Evolutionary conservation across 2,329 filamentous ascomycete species (phyloP).

Genomic region (Pseudogymnoascus sp.): DNA sequence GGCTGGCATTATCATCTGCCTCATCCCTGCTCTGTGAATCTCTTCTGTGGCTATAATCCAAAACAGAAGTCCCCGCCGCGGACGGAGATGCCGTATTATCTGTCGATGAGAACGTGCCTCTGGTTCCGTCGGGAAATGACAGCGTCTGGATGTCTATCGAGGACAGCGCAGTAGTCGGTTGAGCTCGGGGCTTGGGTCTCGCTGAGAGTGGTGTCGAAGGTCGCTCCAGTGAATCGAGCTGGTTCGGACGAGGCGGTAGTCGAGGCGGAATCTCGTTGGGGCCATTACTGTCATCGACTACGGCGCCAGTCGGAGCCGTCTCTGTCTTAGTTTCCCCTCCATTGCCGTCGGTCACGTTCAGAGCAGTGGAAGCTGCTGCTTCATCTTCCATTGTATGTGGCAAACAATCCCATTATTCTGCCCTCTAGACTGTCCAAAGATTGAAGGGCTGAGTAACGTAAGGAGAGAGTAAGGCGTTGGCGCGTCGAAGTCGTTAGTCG

Average conservation of each 20-base stretch:
- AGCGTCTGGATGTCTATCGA: constrained; percentile 74
- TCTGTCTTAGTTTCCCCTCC: background rate
- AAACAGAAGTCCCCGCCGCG: constrained; percentile 30
- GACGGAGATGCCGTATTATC: constrained; percentile 6
- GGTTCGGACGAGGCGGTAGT: constrained; percentile 28
- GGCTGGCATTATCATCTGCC: constrained; percentile 41
- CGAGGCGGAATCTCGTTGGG: constrained; percentile 43
- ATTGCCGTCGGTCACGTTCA: background rate
- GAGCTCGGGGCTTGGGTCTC: constrained; percentile 40
- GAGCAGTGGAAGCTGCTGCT: constrained; percentile 3
- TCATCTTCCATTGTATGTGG: constrained; percentile 6
- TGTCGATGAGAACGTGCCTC: constrained; percentile 51
- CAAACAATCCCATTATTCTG: constrained; percentile 9
- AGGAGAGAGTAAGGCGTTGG: constrained; percentile 25
- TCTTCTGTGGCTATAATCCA: constrained; percentile 15
- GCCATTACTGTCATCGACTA: background rate
- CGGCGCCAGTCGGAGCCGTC: background rate
- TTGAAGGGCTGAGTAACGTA: constrained; percentile 21
- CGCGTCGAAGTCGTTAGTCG: constrained; percentile 12
- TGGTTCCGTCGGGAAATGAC: constrained; percentile 62
- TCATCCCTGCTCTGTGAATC: constrained; percentile 30
- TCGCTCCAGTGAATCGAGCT: background rate
- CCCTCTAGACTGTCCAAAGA: background rate
- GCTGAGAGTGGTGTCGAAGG: background rate
- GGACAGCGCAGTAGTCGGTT: constrained; percentile 79